Base-by-base conservation (phyloP, 2,329 filamentous ascomycete species). In the Xylaria sp. region DNA sequence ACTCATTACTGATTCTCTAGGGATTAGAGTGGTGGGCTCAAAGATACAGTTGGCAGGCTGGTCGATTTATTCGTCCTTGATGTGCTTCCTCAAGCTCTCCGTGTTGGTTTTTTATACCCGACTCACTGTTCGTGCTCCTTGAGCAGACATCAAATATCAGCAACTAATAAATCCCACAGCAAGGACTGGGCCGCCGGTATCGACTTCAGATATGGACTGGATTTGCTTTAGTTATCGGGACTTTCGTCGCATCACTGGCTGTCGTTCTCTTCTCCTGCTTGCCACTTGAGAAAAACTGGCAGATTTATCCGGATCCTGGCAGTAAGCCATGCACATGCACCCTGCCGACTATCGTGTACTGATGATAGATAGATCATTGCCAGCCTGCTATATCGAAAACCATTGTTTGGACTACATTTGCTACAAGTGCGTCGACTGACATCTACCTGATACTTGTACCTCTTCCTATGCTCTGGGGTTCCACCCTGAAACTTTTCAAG, bases 361-460 rank as follows among this genome's bases (percentile, higher is more conserved):
- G 58, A 35, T 58, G 64, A 19, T 45, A 59, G 31, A 63, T 61
- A 63, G 65, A 72, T 64, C 79, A 79, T 81, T 65, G 68, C 73
- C 81, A 82, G 59, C 77, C 79, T 0, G 82, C 80, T 17, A 75
- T 83, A 12, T 80, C 81, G 2, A 76, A 75, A 33, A 76, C 80
- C 45, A 76, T 82, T 60, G 75, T 83, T 53, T 83, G 81, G 70
- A 78, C 82, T 11, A 80, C 79, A 3, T 80, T 82, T n/a, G 73
- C 77, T 14, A 73, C 83, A 63, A 88, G 87, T 65, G 79, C 86
- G 2, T 67, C 75, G 1, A 88, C 85, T 2, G 86, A 88, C 66
- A 54, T 86, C 0, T 88, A 87, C 65, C 76, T 88, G n/a, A 82
- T 88, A 59, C 79, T 80, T 28, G 87, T 88, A 38, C 84, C 85